Base-by-base conservation (phyloP, 768 basidiomycete genomes). In the Tulasnella calospora region DNA sequence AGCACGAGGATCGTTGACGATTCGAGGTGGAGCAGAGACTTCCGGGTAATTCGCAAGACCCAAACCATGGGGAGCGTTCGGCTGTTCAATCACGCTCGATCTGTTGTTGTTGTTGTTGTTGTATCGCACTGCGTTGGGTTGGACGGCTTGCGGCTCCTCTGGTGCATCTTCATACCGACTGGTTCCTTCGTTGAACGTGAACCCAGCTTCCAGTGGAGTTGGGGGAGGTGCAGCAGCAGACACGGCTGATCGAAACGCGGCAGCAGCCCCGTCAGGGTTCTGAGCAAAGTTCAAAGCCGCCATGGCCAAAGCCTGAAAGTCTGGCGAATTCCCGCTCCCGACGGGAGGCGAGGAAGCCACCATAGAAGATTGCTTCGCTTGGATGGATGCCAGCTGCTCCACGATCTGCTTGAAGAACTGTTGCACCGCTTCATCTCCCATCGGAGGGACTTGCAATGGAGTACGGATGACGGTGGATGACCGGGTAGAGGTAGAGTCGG, bases 351-450 rank as follows among this genome's bases (percentile, higher is more conserved):
- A 41, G 9, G 55, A 57, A 30, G 55, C 55, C 30, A 83, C 81
- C 30, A 79, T 71, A 7, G 77, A 23, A 1, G 85, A 85, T 13
- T 89, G 87, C 73, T 88, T 88, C 51, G 87, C 86, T 82, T 92
- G 90, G 85, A 95, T 90, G 67, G 88, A 88, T 81, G 91, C 90
- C 77, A 96, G 88, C 82, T 94, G 93, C 71, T 92, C 89, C 10
- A 91, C 92, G 70, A 96, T 91, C 83, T 96, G 93, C 76, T 92
- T 88, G 84, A 96, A 94, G 85, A 96, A 96, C 70, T 89, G 85
- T 81, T 95, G 93, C 81, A 97, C 90, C 69, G 89, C 90, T 74
- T 89, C 89, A 81, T 95, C 92, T 81, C 92, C 88, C 38, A 92
- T 85, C 77, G 92, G 88, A 0, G 94, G 92, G 7, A 67, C 61